These are phyloP conservation scores for Cerrena zonata DNA, from an alignment of 1,284 basidiomycete genomes.

Conservation along the genomic window DNA sequence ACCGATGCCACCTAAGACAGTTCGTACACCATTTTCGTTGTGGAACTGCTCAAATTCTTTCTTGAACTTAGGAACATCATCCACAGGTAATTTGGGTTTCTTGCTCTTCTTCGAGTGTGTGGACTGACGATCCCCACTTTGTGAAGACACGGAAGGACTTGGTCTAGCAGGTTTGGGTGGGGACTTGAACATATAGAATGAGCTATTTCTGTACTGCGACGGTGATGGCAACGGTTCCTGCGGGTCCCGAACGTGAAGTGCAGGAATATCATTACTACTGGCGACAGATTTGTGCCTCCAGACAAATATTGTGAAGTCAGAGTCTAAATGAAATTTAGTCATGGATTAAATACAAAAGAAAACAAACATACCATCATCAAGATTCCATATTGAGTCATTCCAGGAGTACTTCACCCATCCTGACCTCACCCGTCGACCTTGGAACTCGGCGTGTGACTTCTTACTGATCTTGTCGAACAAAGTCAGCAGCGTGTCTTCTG, in stretches of 20 bases:
- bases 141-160: conserved; percentile 23
- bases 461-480: conserved; percentile 65
- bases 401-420: conserved; percentile 81
- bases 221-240: conserved; percentile 50
- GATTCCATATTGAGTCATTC: conserved; percentile 67
- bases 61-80: conserved; percentile 56
- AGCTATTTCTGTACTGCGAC: conserved; percentile 59
- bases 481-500: conserved; percentile 55
- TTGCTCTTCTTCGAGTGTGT: conserved; percentile 37
- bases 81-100: conserved; percentile 21
- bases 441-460: conserved; percentile 53
- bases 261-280: conserved; percentile 33
- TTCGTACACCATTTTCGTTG: conserved; percentile 86
- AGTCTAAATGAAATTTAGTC: conserved; percentile 38
- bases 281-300: conserved; percentile 54
- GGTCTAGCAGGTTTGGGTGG: conserved; percentile 6
- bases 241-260: conserved; percentile 64
- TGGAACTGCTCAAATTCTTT: conserved; percentile 83
- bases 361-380: conserved; percentile 62
- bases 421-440: conserved; percentile 53
- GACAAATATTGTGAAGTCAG: conserved; percentile 73
- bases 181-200: conserved; percentile 60
- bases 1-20: conserved; percentile 86
- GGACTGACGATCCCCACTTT: conserved; percentile 25
- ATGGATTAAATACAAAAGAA: neutral